Percentiles rank a stretch among this genome's conserved stretches.
Conservation (phyloP, 1,139 yeast species). For the Barnettozyma hawaiiensis region DNA sequence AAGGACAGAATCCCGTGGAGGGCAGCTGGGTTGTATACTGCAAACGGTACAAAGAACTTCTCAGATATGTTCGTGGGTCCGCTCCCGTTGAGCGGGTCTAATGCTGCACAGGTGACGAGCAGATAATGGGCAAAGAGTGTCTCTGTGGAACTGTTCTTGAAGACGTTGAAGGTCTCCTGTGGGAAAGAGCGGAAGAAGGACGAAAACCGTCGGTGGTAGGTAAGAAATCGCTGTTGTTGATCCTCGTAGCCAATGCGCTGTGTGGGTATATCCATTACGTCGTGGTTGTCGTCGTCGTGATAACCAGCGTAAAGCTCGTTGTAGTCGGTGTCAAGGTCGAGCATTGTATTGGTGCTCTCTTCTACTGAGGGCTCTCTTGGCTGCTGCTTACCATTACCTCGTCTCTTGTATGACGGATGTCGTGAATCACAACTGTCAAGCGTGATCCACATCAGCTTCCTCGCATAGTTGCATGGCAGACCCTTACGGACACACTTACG, state of each 20-base stretch:
- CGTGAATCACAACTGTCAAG: neutral
- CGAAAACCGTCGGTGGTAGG: constrained; percentile 2
- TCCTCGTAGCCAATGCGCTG: neutral
- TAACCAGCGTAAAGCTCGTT: neutral
- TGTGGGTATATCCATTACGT: neutral
- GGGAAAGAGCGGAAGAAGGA: constrained; percentile 6
- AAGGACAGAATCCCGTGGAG: constrained; percentile 11
- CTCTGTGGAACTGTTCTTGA: constrained; percentile 6
- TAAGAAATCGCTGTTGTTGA: neutral
- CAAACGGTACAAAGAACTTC: constrained; percentile 12
- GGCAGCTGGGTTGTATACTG: constrained; percentile 8
- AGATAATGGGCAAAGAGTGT: constrained; percentile 8
- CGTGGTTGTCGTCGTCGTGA: neutral
- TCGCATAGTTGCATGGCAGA: neutral
- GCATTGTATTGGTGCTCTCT: neutral
- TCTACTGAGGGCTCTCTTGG: neutral
- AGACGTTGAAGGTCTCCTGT: constrained; percentile 5
- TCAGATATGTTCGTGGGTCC: constrained; percentile 11
- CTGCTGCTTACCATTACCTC: neutral
- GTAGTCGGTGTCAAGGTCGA: constrained; percentile 1
- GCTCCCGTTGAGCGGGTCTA: constrained; percentile 11
- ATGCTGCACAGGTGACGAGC: constrained; percentile 8
- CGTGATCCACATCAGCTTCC: constrained; percentile 2
- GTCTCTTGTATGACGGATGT: constrained; percentile 1
- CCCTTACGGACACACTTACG: constrained; percentile 1